phyloP scores from a whole-genome alignment of 1,284 basidiomycete genomes.

The Apiotrichum gamsii region DNA sequence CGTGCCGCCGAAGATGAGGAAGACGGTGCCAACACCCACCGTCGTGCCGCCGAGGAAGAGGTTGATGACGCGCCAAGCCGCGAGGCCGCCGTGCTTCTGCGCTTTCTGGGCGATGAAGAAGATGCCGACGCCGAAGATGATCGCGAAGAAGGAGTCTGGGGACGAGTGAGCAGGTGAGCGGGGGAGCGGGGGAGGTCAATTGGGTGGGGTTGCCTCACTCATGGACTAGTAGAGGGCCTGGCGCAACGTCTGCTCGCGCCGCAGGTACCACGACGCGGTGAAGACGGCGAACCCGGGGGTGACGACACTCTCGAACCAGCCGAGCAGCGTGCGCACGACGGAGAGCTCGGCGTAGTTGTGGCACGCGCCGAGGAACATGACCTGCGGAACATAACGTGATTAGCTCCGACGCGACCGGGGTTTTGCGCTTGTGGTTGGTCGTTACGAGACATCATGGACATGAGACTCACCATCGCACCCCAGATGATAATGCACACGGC shows the following conservation, averaged over 20 bases:
- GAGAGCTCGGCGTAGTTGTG: conserved; percentile 24
- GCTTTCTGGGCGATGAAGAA: conserved; percentile 19
- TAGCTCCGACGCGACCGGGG: no score
- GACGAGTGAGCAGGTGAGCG: no score
- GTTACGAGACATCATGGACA: no score
- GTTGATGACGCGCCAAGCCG: conserved; percentile 25
- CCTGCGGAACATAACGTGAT: no score
- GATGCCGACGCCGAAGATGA: conserved; percentile 2
- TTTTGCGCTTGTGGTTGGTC: no score
- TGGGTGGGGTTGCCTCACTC: no score
- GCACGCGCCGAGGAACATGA: conserved; percentile 21
- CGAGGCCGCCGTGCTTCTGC: conserved; percentile 12
- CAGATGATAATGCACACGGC: conserved; percentile 19
- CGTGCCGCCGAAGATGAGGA: conserved; percentile 20
- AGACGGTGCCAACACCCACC: conserved; percentile 10
- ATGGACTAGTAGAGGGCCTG: conserved; percentile 23
- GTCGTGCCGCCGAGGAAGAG: conserved; percentile 23
- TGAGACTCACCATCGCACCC: conserved; percentile 23
- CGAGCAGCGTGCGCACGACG: conserved; percentile 17
- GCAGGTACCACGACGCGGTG: conserved; percentile 9
- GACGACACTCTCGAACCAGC: conserved; percentile 27
- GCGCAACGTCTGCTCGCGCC: conserved; percentile 12
- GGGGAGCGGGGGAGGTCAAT: no score
- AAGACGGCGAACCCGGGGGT: conserved; percentile 27
- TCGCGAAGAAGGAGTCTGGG: conserved; percentile 6